Evolutionary conservation across 208 protist genomes (phyloP), one percentile per base, ranked within the genome.

Genomic region (Trypanosoma cruzi): DNA sequence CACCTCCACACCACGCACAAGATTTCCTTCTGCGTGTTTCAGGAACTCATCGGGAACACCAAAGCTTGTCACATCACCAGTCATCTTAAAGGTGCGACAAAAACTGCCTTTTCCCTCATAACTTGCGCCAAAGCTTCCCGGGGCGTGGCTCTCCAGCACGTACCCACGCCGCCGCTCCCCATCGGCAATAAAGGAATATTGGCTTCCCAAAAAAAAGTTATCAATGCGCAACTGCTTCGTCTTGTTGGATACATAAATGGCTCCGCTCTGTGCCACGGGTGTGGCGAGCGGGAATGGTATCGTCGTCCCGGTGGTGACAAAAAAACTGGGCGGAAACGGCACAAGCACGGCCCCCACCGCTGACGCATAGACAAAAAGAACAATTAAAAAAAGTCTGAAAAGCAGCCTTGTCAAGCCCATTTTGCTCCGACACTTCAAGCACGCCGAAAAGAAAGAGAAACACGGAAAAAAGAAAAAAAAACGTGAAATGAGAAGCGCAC

Each of bases 1-100:
- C n/a, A 84, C 80, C 10, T 78, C 52, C 18, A 86, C 84, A 3
- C 84, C 84, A 22, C 84, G 81, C 10, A 92, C 75, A 14, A 86
- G 24, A 10, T 44, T 73, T 20, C 28, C 28, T 26, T 79, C 68
- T n/a, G 59, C 57, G 48, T 64, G 44, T 31, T 49, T 29, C 18
- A 73, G 22, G 60, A 84, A 86, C 48, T 58, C 56, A 3, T 64
- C 71, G 26, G 85, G 82, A 22, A 91, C 82, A 49, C 82, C 79
- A 60, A 85, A 75, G 0, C 64, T 71, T 7, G 49, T 28, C 14
- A 80, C 40, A 50, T 63, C 63, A 5, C 77, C 65, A 22, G 31
- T 28, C 48, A 71, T 72, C 2, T 32, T 20, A 71, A 78, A 82
- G n/a, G 63, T 49, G 11, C 64, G 58, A 46, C 77, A 82, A 24